phyloP scores from a whole-genome alignment of 805 yeast species.

The Saccharomycopsis sp. region DNA sequence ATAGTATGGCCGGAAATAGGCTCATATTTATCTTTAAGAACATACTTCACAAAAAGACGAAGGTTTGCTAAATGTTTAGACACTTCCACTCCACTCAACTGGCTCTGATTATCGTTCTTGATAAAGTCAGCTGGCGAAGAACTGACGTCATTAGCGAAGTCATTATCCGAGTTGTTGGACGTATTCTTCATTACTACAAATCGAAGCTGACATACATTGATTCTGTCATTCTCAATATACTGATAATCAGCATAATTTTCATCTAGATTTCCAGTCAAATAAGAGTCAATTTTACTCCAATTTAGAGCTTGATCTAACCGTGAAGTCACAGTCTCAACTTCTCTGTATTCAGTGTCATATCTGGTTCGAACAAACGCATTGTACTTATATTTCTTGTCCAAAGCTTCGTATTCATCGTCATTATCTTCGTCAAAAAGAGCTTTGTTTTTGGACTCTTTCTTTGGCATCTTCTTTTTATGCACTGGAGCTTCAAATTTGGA shows the following conservation, averaged over 20 bases:
- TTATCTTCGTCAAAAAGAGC: not conserved
- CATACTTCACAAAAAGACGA: conserved; percentile 7
- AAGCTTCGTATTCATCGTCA: not conserved
- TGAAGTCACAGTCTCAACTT: conserved; percentile 49
- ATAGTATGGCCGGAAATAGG: not conserved
- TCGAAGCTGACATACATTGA: conserved; percentile 59
- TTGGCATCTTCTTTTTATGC: conserved; percentile 7
- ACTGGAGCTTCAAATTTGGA: not conserved
- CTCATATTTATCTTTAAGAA: conserved; percentile 14
- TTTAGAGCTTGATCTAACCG: conserved; percentile 38
- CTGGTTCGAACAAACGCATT: conserved; percentile 65
- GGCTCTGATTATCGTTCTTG: conserved; percentile 1
- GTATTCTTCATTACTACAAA: conserved; percentile 50
- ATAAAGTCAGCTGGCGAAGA: not conserved
- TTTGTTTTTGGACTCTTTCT: conserved; percentile 9
- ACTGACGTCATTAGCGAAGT: not conserved
- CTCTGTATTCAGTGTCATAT: conserved; percentile 60
- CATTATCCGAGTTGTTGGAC: not conserved
- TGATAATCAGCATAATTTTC: conserved; percentile 41
- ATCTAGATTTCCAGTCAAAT: conserved; percentile 76
- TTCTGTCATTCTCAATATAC: conserved; percentile 39
- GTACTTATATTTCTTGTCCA: conserved; percentile 29
- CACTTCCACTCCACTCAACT: not conserved
- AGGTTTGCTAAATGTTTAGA: conserved; percentile 15
- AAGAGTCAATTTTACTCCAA: conserved; percentile 91